Evolutionary conservation across 495 filamentous ascomycete species (phyloP), one percentile per base, ranked within the genome.

Genomic region (Talaromyces ruber): DNA sequence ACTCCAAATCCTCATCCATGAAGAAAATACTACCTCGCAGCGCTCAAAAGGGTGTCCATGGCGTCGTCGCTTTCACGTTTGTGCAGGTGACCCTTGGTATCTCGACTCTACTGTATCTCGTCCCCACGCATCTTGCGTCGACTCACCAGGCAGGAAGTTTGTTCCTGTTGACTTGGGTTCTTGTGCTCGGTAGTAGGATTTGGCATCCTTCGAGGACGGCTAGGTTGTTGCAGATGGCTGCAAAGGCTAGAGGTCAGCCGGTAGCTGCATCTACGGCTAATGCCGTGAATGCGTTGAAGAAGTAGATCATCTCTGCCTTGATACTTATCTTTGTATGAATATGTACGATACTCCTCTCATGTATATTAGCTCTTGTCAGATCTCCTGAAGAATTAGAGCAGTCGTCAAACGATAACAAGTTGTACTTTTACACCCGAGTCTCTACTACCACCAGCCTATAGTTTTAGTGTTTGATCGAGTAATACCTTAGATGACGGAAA

Each of bases 91-190:
- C 82, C 1, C 83, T 98, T 1, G 94, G 94, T 4, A 94, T 98
- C 67, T 84, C 81, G 62, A 98, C 94, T 6, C 79, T 98, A 58
- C 84, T 96, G 61, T 97, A 98, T 76, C 85, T 98, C 55, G 92
- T 98, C 9, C 94, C 94, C 5, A 88, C 86, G 14, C 88, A 88
- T 32, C 74, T 98, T 21, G 94, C 94, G 8, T 92, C 94, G 8
- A 85, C 90, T 45, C 94, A 98, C 72, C 94, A 98, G 77, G 95
- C 95, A 1, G 94, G 95, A 12, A 88, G 85, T 57, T 74, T 98
- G 63, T 91, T 91, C 32, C 74, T 98, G 28, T 75, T 98, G 60
- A 94, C 91, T 0, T 91, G 91, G 50, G 85, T 85, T 0, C 71
- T 96, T 29, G 82, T 97, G 2, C 73, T 96, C 25, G 92, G 89